Conservation (phyloP, 805 yeast genomes). For the Starmerella geochares region DNA sequence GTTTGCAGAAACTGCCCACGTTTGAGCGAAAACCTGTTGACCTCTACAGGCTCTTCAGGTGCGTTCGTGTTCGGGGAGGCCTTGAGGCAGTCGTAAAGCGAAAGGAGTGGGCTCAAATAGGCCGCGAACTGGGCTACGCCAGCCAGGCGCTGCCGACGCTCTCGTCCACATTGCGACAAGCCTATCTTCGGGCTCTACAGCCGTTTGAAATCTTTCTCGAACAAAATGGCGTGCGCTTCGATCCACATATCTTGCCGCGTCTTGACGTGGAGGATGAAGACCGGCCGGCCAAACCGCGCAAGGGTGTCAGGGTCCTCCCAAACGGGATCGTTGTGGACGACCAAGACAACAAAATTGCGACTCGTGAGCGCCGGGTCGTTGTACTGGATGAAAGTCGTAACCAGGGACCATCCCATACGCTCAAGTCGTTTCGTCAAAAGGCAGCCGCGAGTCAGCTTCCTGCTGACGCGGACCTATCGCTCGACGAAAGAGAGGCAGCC, state of each 20-base stretch:
- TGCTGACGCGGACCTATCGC: not conserved
- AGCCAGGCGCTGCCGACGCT: slow-evolving; percentile 36
- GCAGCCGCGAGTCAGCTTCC: not conserved
- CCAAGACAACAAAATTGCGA: not conserved
- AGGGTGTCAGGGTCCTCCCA: slow-evolving; percentile 3
- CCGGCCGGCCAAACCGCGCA: not conserved
- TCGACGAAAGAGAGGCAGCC: slow-evolving; percentile 2
- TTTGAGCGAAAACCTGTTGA: slow-evolving; percentile 60
- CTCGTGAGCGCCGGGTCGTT: not conserved
- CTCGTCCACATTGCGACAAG: slow-evolving; percentile 15
- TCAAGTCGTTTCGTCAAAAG: not conserved
- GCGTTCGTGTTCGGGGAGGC: slow-evolving; percentile 60
- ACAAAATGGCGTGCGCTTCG: not conserved
- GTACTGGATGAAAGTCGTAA: slow-evolving; percentile 1
- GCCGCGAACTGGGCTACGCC: slow-evolving; percentile 66
- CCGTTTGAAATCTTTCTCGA: slow-evolving; percentile 13
- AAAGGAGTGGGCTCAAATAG: slow-evolving; percentile 74
- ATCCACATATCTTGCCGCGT: not conserved
- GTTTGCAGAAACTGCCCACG: slow-evolving; percentile 38
- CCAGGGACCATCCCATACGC: not conserved
- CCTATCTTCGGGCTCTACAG: slow-evolving; percentile 10
- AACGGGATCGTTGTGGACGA: slow-evolving; percentile 11
- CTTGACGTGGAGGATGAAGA: slow-evolving; percentile 15
- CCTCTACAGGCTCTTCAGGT: slow-evolving; percentile 46
- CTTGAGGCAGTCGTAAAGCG: slow-evolving; percentile 49